phyloP scores from a whole-genome alignment of 2,329 filamentous ascomycete genomes.

The Phaeosphaeriaceae sp. region DNA sequence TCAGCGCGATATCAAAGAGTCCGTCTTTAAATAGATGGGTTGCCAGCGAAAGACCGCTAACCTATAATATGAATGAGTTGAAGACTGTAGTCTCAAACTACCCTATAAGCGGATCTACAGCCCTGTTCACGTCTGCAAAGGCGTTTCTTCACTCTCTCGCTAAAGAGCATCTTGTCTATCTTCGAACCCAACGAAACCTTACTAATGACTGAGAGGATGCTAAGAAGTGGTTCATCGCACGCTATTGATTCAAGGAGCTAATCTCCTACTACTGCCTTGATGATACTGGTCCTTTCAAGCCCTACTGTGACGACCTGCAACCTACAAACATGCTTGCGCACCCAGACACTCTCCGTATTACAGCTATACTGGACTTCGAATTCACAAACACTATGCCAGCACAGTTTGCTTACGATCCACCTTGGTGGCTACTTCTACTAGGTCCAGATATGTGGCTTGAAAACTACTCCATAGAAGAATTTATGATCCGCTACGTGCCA shows the following conservation, averaged over 20 bases:
- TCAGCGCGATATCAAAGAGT: not conserved
- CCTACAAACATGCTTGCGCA: conserved; percentile 47
- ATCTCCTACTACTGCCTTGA: conserved; percentile 3
- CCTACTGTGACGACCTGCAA: conserved; percentile 49
- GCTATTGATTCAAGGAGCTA: too few relatives aligned
- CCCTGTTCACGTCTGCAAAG: too few relatives aligned
- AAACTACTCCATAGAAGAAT: conserved; percentile 19
- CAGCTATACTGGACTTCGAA: conserved; percentile 50
- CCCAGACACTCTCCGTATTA: conserved; percentile 28
- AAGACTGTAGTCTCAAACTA: conserved; percentile 3
- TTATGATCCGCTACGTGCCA: conserved; percentile 31
- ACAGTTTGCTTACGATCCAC: conserved; percentile 47
- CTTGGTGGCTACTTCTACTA: conserved; percentile 50
- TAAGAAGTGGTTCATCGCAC: too few relatives aligned
- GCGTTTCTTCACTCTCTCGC: too few relatives aligned
- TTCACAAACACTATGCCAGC: conserved; percentile 52
- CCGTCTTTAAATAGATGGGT: conserved; percentile 24
- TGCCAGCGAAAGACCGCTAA: conserved; percentile 27
- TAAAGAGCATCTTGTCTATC: too few relatives aligned
- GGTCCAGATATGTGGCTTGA: conserved; percentile 21
- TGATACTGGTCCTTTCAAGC: conserved; percentile 45
- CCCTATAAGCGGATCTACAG: not conserved
- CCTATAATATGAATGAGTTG: conserved; percentile 18
- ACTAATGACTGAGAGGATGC: too few relatives aligned
- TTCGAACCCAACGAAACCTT: too few relatives aligned